These are phyloP conservation scores for Lentinula boryana DNA, from an alignment of 768 basidiomycete species.

Conservation along the genomic window DNA sequence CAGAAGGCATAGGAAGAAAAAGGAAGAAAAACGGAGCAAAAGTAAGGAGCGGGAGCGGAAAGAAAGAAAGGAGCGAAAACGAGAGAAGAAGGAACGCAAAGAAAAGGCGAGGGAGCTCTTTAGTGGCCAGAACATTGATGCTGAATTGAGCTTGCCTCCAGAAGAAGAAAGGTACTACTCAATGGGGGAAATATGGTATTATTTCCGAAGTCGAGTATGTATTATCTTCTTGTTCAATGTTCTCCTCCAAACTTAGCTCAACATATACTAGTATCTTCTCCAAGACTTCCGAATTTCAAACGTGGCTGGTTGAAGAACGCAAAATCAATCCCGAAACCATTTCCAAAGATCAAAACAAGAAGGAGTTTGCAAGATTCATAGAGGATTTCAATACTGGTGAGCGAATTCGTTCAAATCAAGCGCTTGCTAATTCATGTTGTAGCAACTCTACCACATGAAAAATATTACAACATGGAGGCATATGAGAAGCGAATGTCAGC, in stretches of 20 bases:
- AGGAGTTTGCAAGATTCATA: conserved; percentile 77
- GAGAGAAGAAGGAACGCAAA: conserved; percentile 69
- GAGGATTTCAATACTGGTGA: conserved; percentile 82
- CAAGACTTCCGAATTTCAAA: conserved; percentile 81
- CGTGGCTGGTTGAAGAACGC: conserved; percentile 92
- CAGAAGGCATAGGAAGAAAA: conserved; percentile 42
- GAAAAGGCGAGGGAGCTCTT: conserved; percentile 34
- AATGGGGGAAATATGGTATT: conserved; percentile 91
- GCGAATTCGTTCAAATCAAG: conserved; percentile 7
- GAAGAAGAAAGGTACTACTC: conserved; percentile 52
- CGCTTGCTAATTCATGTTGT: background rate
- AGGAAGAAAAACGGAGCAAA: conserved; percentile 35
- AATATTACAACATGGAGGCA: conserved; percentile 87
- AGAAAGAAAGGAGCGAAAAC: conserved; percentile 48
- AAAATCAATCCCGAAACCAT: conserved; percentile 87
- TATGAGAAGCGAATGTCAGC: conserved; percentile 84
- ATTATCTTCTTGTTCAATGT: background rate
- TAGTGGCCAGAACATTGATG: background rate
- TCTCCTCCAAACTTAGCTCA: conserved; percentile 1
- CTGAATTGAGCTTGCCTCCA: conserved; percentile 14
- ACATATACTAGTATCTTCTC: conserved; percentile 60
- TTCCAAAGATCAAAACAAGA: conserved; percentile 78
- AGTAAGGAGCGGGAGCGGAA: conserved; percentile 35
- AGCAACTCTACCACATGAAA: conserved; percentile 93
- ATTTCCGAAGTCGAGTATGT: conserved; percentile 83